Evolutionary conservation across 805 yeast species (phyloP).

Genomic region (Candida corydali): DNA sequence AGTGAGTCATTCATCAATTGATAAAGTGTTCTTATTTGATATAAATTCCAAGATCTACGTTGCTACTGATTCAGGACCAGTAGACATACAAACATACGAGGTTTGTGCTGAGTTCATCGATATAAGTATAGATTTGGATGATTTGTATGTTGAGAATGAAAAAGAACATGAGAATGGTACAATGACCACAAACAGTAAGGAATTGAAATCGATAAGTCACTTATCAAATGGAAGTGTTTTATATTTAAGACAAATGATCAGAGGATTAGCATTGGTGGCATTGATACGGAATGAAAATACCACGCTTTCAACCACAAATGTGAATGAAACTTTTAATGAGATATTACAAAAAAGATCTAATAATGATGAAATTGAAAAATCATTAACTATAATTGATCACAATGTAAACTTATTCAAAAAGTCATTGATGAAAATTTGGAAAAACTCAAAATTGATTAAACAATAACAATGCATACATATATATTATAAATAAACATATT

Average conservation of each 20-base stretch:
- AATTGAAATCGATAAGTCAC: conserved; percentile 64
- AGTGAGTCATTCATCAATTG: conserved; percentile 85
- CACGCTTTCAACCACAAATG: conserved; percentile 17
- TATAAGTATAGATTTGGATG: conserved; percentile 84
- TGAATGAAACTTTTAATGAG: conserved; percentile 4
- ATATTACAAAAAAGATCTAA: conserved; percentile 1
- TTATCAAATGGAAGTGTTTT: conserved; percentile 81
- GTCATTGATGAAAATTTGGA: conserved; percentile 72
- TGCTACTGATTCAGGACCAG: conserved; percentile 94
- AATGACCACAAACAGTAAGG: conserved; percentile 22
- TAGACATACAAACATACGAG: conserved; percentile 91
- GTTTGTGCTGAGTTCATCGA: conserved; percentile 97
- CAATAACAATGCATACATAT: conserved; percentile 1
- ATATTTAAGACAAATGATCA: conserved; percentile 85
- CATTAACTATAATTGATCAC: conserved; percentile 74
- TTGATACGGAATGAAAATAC: conserved; percentile 59
- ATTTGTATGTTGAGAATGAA: conserved; percentile 45
- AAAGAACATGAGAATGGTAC: too few relatives aligned
- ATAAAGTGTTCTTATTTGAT: conserved; percentile 90
- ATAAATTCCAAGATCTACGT: conserved; percentile 89
- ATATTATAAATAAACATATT: too few relatives aligned
- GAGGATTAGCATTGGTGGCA: conserved; percentile 89
- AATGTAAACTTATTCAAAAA: conserved; percentile 78
- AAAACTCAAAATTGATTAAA: conserved; percentile 27
- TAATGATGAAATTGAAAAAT: conserved; percentile 23